These are phyloP conservation scores for Penicillium coffeae DNA, from an alignment of 495 filamentous ascomycete genomes.

Conservation along the genomic window DNA sequence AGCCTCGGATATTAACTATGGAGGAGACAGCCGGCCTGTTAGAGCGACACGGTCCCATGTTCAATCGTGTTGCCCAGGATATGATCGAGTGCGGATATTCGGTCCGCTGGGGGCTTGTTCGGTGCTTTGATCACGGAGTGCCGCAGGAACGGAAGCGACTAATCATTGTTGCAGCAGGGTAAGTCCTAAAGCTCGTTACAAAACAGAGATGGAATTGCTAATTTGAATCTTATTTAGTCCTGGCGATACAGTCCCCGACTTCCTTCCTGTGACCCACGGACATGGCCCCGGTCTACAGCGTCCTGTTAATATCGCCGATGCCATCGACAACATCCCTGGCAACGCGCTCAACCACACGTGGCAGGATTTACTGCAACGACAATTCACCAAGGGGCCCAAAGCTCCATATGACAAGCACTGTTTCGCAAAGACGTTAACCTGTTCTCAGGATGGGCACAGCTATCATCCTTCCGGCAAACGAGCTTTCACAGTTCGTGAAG, in stretches of 20 bases:
- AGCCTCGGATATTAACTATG: slow-evolving; percentile 71
- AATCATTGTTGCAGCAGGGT: slow-evolving; percentile 77
- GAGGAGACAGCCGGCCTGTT: slow-evolving; percentile 76
- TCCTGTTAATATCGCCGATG: slow-evolving; percentile 45
- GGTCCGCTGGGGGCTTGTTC: slow-evolving; percentile 53
- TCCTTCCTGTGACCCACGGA: slow-evolving; percentile 64
- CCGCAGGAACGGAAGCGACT: slow-evolving; percentile 60
- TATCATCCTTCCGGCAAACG: slow-evolving; percentile 67
- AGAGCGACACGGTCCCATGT: slow-evolving; percentile 45
- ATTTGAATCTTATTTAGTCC: slow-evolving; percentile 51
- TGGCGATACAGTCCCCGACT: slow-evolving; percentile 67
- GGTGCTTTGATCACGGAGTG: slow-evolving; percentile 57
- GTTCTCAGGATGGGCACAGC: slow-evolving; percentile 61
- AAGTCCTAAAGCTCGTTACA: slow-evolving; percentile 16
- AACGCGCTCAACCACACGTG: slow-evolving; percentile 47
- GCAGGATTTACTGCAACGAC: slow-evolving; percentile 15
- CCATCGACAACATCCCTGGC: slow-evolving; percentile 42
- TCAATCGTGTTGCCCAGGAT: slow-evolving; percentile 58
- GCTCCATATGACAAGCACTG: slow-evolving; percentile 44
- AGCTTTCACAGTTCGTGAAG: slow-evolving; percentile 66
- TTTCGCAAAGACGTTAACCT: slow-evolving; percentile 62
- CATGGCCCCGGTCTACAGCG: slow-evolving; percentile 27
- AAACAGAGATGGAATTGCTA: slow-evolving; percentile 6
- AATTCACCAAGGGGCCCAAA: slow-evolving; percentile 1
- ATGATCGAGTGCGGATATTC: slow-evolving; percentile 68